These are phyloP conservation scores for Cephalotrichum gorgonifer DNA, from an alignment of 2,329 filamentous ascomycete genomes.

Conservation along the genomic window DNA sequence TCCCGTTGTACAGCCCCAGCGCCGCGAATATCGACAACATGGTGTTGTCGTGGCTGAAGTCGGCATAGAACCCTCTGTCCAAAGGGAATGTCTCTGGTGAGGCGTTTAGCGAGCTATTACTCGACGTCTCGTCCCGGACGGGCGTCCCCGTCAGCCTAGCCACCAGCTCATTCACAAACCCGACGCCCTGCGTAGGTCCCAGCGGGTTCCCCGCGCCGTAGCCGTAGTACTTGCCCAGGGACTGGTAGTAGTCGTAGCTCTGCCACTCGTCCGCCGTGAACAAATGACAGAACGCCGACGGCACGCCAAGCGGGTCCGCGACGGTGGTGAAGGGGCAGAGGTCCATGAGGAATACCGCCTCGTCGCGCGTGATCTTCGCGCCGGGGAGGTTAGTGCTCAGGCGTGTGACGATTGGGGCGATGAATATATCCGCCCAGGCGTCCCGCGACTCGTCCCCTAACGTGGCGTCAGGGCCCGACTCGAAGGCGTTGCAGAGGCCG, in stretches of 20 bases:
- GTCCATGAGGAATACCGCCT: conserved; percentile 72
- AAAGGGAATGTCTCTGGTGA: conserved; percentile 64
- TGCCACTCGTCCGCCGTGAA: conserved; percentile 68
- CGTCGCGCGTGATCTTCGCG: conserved; percentile 49
- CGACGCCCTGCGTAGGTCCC: conserved; percentile 76
- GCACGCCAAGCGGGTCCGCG: conserved; percentile 37
- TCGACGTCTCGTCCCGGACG: conserved; percentile 63
- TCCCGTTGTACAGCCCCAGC: conserved; percentile 66
- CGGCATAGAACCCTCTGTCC: conserved; percentile 60
- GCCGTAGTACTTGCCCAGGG: conserved; percentile 76
- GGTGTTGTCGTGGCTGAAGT: conserved; percentile 88
- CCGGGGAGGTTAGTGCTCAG: conserved; percentile 61
- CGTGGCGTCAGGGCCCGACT: conserved; percentile 40
- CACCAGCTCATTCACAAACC: conserved; percentile 80
- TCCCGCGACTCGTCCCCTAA: conserved; percentile 40
- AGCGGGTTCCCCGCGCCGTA: conserved; percentile 68
- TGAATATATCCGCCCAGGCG: conserved; percentile 53
- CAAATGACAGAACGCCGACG: conserved; percentile 65
- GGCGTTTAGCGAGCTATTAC: conserved; percentile 67
- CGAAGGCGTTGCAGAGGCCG: conserved; percentile 60
- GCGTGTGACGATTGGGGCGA: conserved; percentile 55
- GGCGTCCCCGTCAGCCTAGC: conserved; percentile 62
- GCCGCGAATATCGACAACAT: conserved; percentile 70
- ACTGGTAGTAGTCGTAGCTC: conserved; percentile 71
- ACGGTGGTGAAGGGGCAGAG: conserved; percentile 79